Conservation (phyloP, 352 stramenopile species). For the Pythium insidiosum region DNA sequence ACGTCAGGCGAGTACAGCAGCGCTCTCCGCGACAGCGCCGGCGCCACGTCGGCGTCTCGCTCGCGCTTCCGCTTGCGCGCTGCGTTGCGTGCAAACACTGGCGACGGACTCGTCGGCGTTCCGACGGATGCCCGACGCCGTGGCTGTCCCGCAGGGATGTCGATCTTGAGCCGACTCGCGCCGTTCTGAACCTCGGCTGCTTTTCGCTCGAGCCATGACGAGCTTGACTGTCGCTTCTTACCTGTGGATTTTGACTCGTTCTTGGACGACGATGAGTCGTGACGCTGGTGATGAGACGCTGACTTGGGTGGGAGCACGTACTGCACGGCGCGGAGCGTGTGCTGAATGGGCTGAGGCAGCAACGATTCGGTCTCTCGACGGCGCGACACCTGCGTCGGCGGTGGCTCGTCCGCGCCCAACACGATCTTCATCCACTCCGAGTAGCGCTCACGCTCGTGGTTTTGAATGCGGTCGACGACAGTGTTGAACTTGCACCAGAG, state of each 20-base stretch:
- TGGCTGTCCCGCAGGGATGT: background rate
- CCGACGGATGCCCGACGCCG: constrained; percentile 2
- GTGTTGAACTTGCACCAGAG: constrained; percentile 46
- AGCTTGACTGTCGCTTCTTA: too few species aligned
- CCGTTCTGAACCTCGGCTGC: constrained; percentile 4
- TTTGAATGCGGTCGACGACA: constrained; percentile 23
- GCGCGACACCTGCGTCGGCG: background rate
- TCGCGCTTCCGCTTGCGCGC: too few species aligned
- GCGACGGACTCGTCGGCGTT: too few species aligned
- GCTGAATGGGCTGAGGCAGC: constrained; percentile 42
- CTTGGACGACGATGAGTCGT: too few species aligned
- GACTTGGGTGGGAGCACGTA: constrained; percentile 14
- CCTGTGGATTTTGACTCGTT: too few species aligned
- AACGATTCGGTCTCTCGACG: constrained; percentile 18
- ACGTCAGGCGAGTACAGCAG: too few species aligned
- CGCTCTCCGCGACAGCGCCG: too few species aligned
- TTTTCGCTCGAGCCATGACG: constrained; percentile 6
- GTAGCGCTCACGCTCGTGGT: constrained; percentile 28
- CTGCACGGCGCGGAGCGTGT: constrained; percentile 47
- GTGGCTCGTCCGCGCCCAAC: constrained; percentile 33
- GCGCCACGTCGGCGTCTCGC: too few species aligned
- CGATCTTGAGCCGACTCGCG: constrained; percentile 3
- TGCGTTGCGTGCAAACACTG: too few species aligned
- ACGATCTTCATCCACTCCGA: constrained; percentile 82
- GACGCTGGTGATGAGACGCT: too few species aligned